These are phyloP conservation scores for Fomitopsis betulina DNA, from an alignment of 1,284 basidiomycete genomes.

Conservation along the genomic window DNA sequence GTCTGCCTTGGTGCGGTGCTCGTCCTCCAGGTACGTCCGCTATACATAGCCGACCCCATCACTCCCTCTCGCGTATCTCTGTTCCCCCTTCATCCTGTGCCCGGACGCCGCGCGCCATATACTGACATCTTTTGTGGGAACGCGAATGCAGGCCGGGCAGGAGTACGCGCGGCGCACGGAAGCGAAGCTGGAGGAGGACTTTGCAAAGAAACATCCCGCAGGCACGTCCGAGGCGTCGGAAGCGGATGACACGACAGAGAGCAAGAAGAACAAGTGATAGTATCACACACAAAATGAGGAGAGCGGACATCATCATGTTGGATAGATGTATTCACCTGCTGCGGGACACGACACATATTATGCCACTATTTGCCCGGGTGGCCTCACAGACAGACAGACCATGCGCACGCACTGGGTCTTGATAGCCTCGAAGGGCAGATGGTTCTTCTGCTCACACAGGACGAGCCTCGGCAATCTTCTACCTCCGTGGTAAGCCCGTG, in stretches of 20 bases:
- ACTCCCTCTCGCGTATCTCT: constrained; percentile 9
- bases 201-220: constrained; percentile 33
- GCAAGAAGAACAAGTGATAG: constrained; percentile 31
- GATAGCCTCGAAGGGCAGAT: neutral
- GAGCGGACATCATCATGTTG: neutral
- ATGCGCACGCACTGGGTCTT: neutral
- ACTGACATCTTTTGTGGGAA: neutral
- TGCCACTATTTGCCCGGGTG: neutral
- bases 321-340: neutral
- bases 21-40: constrained; percentile 57
- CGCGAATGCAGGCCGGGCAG: constrained; percentile 82
- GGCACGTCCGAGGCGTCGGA: constrained; percentile 2
- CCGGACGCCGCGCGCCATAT: constrained; percentile 7
- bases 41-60: constrained; percentile 6
- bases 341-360: neutral
- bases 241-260: constrained; percentile 17
- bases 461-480: neutral
- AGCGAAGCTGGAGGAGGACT: constrained; percentile 36
- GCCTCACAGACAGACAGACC: neutral
- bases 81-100: constrained; percentile 11
- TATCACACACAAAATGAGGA: neutral
- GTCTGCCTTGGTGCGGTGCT: constrained; percentile 62
- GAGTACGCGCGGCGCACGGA: constrained; percentile 77
- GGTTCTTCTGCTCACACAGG: neutral
- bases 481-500: neutral